Base-by-base conservation (phyloP, 164 flowering plant species). In the Houttuynia cordata region DNA sequence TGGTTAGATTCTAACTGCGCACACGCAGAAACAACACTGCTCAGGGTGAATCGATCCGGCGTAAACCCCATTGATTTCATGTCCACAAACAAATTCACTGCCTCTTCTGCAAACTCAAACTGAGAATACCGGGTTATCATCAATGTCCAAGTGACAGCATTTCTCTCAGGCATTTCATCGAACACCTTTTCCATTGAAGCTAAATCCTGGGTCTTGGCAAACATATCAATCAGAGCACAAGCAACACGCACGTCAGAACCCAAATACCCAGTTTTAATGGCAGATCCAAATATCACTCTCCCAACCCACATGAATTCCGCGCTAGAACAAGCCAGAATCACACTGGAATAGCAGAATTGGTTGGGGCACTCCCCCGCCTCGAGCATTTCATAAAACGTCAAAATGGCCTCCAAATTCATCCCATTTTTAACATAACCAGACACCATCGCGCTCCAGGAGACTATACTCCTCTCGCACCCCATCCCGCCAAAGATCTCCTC, bases 361-460 rank as follows among this genome's bases (percentile, higher is more conserved):
- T 90, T 90, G 0, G 95, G 91, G 53, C 23, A 67, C 62, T 53
- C 62, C 54, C 85, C 91, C 57, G 39, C 59, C 61, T 75, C 77
- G 13, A 91, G 69, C 91, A 91, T 80, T 24, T 76, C 67, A 51
- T 74, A 13, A 58, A 84, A 90, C 19, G 67, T 65, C 18, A 3
- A 56, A 55, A 86, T 58, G 9, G 85, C 89, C 25, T 81, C 69
- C 7, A 34, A 56, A 51, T 70, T 75, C 73, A 58, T 69, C 13
- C 68, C 62, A 60, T 75, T 80, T 52, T 77, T 76, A 0, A 85
- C 82, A 56, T 75, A 87, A 42, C 92, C 81, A 7, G 91, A 83
- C 42, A 89, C 79, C 81, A 89, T 79, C 0, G 94, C 82, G 56
- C 91, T 85, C 91, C 88, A 87, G 0, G 97, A 85, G 22, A 87